A percentile compares a stretch with the other conserved stretches of the same genome.
These are phyloP conservation scores for Dactylellina sp. DNA, from an alignment of 2,329 filamentous ascomycete species.

Conservation along the genomic window DNA sequence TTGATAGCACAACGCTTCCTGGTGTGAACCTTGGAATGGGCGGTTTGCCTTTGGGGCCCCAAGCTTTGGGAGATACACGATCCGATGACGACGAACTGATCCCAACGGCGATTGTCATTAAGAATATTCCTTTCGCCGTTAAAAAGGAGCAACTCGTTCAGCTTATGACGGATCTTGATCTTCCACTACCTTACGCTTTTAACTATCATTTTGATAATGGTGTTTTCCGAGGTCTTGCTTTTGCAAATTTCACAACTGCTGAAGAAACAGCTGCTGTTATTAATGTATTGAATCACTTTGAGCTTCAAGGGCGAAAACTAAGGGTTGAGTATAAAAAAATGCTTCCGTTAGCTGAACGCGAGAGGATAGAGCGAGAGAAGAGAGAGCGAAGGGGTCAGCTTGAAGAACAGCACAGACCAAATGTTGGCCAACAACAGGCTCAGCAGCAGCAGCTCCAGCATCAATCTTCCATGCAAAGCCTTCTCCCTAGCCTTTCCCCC, in stretches of 20 bases:
- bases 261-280: slow-evolving; percentile 95
- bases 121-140: slow-evolving; percentile 98
- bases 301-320: slow-evolving; percentile 92
- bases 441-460: slow-evolving; percentile 73
- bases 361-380: slow-evolving; percentile 97
- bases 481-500: slow-evolving; percentile 69
- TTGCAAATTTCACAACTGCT: slow-evolving; percentile 96
- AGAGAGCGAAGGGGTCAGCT: slow-evolving; percentile 93
- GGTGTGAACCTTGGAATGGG: slow-evolving; percentile 64
- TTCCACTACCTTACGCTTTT: slow-evolving; percentile 96
- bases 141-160: slow-evolving; percentile 94
- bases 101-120: slow-evolving; percentile 97
- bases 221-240: slow-evolving; percentile 93
- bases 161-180: slow-evolving; percentile 92
- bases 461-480: slow-evolving; percentile 82
- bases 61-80: slow-evolving; percentile 65
- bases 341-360: slow-evolving; percentile 91
- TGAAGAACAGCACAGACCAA: slow-evolving; percentile 92
- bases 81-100: slow-evolving; percentile 84
- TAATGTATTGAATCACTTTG: slow-evolving; percentile 92
- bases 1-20: slow-evolving; percentile 61
- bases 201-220: slow-evolving; percentile 99
- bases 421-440: slow-evolving; percentile 64
- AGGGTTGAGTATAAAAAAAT: slow-evolving; percentile 99
- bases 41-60: slow-evolving; percentile 59